Evolutionary conservation across 805 yeast species (phyloP).

Genomic region (Saccharomyces eubayanus): DNA sequence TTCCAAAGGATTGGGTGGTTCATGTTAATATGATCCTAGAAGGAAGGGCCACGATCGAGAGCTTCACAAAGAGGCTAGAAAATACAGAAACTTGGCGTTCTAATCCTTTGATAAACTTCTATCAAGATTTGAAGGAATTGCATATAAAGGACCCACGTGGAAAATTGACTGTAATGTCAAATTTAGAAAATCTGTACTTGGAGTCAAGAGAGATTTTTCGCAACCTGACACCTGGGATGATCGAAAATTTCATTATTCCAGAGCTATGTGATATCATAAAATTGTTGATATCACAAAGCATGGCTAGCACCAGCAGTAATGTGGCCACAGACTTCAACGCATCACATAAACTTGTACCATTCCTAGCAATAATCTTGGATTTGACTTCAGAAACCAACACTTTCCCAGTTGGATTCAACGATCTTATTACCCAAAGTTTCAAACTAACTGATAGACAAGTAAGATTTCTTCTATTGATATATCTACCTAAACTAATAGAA

Average conservation of each 20-base stretch:
- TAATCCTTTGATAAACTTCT: constrained; percentile 44
- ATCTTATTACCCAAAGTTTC: constrained; percentile 57
- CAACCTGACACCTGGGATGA: constrained; percentile 40
- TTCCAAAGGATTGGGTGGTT: constrained; percentile 34
- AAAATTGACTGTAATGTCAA: constrained; percentile 35
- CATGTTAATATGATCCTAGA: constrained; percentile 7
- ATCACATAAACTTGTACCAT: constrained; percentile 26
- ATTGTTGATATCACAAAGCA: constrained; percentile 8
- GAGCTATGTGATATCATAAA: constrained; percentile 37
- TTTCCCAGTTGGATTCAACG: constrained; percentile 35
- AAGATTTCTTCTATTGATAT: constrained; percentile 59
- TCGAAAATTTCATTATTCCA: constrained; percentile 61
- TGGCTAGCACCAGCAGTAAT: not conserved
- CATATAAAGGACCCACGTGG: constrained; percentile 46
- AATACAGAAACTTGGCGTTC: constrained; percentile 29
- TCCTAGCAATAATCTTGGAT: constrained; percentile 27
- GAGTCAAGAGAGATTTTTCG: constrained; percentile 32
- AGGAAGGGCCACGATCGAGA: constrained; percentile 25
- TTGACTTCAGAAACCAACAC: constrained; percentile 32
- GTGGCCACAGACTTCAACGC: constrained; percentile 23
- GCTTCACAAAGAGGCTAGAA: constrained; percentile 30
- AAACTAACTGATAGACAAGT: constrained; percentile 66
- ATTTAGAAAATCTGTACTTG: constrained; percentile 28
- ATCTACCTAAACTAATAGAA: constrained; percentile 48
- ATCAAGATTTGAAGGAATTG: constrained; percentile 47